A percentile compares a stretch with the other conserved stretches of the same genome.
Evolutionary conservation across 106 monocot genomes (phyloP).

Genomic region (Dendrobium catenatum): DNA sequence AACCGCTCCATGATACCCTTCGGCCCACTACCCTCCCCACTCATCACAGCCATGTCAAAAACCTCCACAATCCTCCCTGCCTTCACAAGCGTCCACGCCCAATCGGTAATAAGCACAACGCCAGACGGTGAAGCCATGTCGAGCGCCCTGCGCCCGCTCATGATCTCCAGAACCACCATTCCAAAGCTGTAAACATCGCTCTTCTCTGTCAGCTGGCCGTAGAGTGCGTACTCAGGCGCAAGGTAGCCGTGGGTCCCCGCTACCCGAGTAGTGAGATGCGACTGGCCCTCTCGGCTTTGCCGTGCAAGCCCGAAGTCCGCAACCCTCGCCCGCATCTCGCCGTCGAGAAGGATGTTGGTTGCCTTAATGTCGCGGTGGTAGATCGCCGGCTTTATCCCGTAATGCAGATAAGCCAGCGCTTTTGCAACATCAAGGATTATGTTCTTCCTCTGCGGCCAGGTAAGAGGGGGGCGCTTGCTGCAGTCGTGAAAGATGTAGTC

Average conservation of each 20-base stretch:
- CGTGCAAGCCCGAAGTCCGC: slow-evolving; percentile 70
- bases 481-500: slow-evolving; percentile 37
- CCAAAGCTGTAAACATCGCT: slow-evolving; percentile 98
- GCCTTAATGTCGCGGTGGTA: slow-evolving; percentile 85
- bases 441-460: slow-evolving; percentile 66
- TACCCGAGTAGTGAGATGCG: slow-evolving; percentile 59
- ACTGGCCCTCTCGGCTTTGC: slow-evolving; percentile 61
- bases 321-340: slow-evolving; percentile 60
- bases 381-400: slow-evolving; percentile 68
- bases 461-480: not conserved
- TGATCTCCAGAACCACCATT: slow-evolving; percentile 57
- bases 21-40: slow-evolving; percentile 12
- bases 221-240: slow-evolving; percentile 85
- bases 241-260: slow-evolving; percentile 81
- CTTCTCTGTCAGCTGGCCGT: slow-evolving; percentile 93
- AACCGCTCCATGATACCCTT: slow-evolving; percentile 69
- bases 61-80: slow-evolving; percentile 51
- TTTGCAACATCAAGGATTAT: slow-evolving; percentile 72
- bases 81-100: slow-evolving; percentile 79
- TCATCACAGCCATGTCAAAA: slow-evolving; percentile 28
- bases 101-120: slow-evolving; percentile 67
- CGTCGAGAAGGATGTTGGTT: slow-evolving; percentile 73
- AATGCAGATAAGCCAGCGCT: slow-evolving; percentile 69
- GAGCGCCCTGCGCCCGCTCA: slow-evolving; percentile 73
- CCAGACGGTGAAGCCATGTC: slow-evolving; percentile 36